These are phyloP conservation scores for Taiwanofungus camphoratus DNA, from an alignment of 1,284 basidiomycete species.

Conservation along the genomic window DNA sequence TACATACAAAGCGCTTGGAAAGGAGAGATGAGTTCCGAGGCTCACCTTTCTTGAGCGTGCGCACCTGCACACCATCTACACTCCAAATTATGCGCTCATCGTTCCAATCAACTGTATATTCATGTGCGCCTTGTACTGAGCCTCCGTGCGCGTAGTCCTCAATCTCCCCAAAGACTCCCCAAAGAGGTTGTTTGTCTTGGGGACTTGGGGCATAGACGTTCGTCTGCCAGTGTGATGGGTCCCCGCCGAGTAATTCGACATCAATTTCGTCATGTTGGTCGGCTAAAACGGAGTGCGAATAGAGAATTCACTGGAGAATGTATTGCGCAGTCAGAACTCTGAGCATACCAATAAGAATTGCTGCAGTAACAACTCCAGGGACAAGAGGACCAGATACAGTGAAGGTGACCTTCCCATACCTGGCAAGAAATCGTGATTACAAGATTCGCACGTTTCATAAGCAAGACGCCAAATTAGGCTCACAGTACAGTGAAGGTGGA, in stretches of 20 bases:
- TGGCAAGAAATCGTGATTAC: slow-evolving; percentile 10
- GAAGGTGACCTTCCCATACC: slow-evolving; percentile 34
- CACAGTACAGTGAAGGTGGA: slow-evolving; percentile 36
- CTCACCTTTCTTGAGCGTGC: slow-evolving; percentile 35
- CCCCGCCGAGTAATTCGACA: slow-evolving; percentile 38
- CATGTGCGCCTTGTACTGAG: slow-evolving; percentile 26
- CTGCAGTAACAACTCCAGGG: slow-evolving; percentile 35
- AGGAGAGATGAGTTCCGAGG: neutral
- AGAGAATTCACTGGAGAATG: neutral
- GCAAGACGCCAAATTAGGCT: slow-evolving; percentile 6
- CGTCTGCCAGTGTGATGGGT: slow-evolving; percentile 38
- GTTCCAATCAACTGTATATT: slow-evolving; percentile 41
- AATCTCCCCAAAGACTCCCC: slow-evolving; percentile 33
- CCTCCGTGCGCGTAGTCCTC: slow-evolving; percentile 24
- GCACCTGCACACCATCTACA: slow-evolving; percentile 33
- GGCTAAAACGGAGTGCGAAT: slow-evolving; percentile 16
- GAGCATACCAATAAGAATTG: slow-evolving; percentile 34
- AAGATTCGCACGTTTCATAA: neutral
- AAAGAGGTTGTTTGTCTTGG: slow-evolving; percentile 30
- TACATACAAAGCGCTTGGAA: too few species aligned
- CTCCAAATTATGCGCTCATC: slow-evolving; percentile 37
- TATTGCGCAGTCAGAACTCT: neutral
- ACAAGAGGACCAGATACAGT: slow-evolving; percentile 29
- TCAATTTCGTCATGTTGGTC: slow-evolving; percentile 39
- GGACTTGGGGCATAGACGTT: slow-evolving; percentile 38